phyloP scores from a whole-genome alignment of 2,329 filamentous ascomycete genomes.

The Colletotrichum tropicicola region DNA sequence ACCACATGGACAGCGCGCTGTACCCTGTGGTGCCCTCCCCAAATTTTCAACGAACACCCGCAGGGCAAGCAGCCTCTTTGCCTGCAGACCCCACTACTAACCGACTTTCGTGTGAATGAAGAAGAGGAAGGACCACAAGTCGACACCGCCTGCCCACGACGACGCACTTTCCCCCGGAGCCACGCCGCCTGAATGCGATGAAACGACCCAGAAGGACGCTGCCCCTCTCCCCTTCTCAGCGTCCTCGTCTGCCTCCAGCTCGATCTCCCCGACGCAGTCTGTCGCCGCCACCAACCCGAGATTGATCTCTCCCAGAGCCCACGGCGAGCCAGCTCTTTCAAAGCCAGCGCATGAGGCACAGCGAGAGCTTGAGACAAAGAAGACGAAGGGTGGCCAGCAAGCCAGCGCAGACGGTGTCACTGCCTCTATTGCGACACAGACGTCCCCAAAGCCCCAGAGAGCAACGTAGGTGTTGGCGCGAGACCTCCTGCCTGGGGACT shows the following conservation, averaged over 20 bases:
- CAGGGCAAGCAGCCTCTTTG: constrained; percentile 15
- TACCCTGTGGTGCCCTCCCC: neutral
- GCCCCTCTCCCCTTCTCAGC: neutral
- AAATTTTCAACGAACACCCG: constrained; percentile 4
- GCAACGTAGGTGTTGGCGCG: neutral
- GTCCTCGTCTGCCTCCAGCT: neutral
- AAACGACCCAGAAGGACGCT: constrained; percentile 13
- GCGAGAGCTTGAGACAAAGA: neutral
- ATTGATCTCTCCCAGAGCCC: neutral
- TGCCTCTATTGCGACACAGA: neutral
- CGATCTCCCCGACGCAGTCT: neutral
- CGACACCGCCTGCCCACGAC: constrained; percentile 14
- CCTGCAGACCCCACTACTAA: constrained; percentile 26
- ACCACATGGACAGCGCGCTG: neutral
- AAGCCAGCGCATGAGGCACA: constrained; percentile 12
- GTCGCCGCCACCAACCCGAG: neutral
- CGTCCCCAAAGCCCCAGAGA: neutral
- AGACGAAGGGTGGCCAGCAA: neutral
- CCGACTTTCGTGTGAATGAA: constrained; percentile 27
- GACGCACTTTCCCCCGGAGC: neutral
- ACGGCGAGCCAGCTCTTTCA: constrained; percentile 2
- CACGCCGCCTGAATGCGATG: constrained; percentile 12
- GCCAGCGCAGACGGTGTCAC: neutral
- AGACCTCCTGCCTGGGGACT: neutral
- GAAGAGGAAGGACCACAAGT: constrained; percentile 2